phyloP scores from a whole-genome alignment of 1,284 basidiomycete species.

The Gomphus bonarii region DNA sequence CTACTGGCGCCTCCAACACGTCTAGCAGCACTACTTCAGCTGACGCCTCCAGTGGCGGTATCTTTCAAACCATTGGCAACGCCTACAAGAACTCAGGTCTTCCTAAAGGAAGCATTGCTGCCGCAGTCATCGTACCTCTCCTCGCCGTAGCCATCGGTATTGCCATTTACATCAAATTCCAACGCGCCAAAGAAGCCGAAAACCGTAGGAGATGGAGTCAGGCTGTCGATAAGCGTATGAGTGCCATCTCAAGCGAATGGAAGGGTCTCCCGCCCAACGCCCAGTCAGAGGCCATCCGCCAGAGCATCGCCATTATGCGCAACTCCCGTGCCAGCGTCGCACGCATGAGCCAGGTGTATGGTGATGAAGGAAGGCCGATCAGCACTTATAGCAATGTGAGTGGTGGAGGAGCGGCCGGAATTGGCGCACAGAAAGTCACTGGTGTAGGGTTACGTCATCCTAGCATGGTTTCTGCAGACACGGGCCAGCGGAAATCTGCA shows the following conservation, averaged over 20 bases:
- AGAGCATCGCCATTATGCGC: constrained; percentile 47
- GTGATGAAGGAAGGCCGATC: constrained; percentile 32
- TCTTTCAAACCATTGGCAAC: constrained; percentile 14
- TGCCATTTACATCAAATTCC: constrained; percentile 46
- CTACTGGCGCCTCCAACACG: constrained; percentile 6
- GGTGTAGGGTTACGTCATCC: constrained; percentile 9
- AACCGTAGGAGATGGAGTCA: constrained; percentile 62
- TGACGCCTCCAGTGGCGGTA: constrained; percentile 19
- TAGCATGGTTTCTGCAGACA: constrained; percentile 7
- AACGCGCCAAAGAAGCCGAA: constrained; percentile 44
- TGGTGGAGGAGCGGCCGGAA: constrained; percentile 26
- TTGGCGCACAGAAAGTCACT: constrained; percentile 27
- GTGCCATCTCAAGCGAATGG: constrained; percentile 69
- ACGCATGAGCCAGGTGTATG: constrained; percentile 39
- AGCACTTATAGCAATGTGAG: constrained; percentile 38
- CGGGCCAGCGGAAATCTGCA: constrained; percentile 35
- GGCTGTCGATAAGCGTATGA: constrained; percentile 74
- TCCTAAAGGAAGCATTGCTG: constrained; percentile 62
- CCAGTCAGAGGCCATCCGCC: constrained; percentile 61
- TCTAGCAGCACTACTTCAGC: not conserved
- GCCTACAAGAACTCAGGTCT: constrained; percentile 19
- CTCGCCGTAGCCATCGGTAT: constrained; percentile 39
- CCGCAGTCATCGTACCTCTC: constrained; percentile 67
- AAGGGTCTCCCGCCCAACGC: constrained; percentile 62
- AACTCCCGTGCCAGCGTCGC: constrained; percentile 27